Conservation (phyloP, 306 rosid species). For the Rosa chinensis region DNA sequence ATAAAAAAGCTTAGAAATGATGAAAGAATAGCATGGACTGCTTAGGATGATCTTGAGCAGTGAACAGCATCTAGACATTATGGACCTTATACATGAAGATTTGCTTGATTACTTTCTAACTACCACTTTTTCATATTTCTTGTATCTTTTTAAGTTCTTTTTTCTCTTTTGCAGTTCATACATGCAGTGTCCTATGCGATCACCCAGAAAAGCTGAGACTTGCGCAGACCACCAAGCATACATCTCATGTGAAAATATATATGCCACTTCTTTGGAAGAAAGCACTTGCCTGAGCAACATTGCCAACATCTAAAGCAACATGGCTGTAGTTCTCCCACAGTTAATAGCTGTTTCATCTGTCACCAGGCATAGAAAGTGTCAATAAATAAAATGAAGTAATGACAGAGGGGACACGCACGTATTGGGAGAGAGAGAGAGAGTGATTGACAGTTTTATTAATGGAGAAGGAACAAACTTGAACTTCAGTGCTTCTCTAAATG, state of each 20-base stretch:
- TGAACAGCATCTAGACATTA: neutral
- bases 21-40: neutral
- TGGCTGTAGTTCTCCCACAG: constrained; percentile 88
- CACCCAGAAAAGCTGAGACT: neutral
- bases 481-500: constrained; percentile 90
- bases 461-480: constrained; percentile 62
- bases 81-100: neutral
- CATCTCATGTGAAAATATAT: neutral
- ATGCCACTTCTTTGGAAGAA: neutral
- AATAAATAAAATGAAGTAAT: constrained; percentile 8
- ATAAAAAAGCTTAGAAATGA: constrained; percentile 10
- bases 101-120: neutral
- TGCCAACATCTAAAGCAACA: constrained; percentile 84
- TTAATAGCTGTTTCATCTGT: constrained; percentile 93
- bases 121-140: neutral
- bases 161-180: neutral
- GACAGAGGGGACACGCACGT: too few species aligned
- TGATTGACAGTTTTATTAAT: neutral
- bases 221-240: neutral
- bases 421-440: neutral
- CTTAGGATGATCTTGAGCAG: neutral
- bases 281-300: constrained; percentile 66
- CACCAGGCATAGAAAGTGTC: constrained; percentile 33
- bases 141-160: neutral
- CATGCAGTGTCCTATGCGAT: neutral